A percentile compares a stretch with the other conserved stretches of the same genome.
phyloP scores from a whole-genome alignment of 371 early-diverging fungal genomes.

The Chytridium lagenaria region DNA sequence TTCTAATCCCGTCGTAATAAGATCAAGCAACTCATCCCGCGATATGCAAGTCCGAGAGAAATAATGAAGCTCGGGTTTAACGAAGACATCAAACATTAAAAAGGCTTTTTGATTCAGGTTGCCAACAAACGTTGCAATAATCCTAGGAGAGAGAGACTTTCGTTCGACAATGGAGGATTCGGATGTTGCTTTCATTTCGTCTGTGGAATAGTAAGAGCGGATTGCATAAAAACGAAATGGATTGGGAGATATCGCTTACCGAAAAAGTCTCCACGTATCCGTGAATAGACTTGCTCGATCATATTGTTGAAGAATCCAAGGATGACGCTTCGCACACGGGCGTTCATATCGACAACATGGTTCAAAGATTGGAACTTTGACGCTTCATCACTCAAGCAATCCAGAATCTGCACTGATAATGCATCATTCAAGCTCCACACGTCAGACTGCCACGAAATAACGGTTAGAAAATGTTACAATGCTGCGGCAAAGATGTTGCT shows the following conservation, averaged over 20 bases:
- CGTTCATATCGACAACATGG: slow-evolving; percentile 31
- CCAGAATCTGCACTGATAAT: slow-evolving; percentile 33
- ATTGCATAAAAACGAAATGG: not conserved
- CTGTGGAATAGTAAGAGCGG: not conserved
- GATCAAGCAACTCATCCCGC: slow-evolving; percentile 19
- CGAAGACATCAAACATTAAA: slow-evolving; percentile 22
- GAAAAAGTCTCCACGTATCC: slow-evolving; percentile 40
- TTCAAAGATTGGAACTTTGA: slow-evolving; percentile 30
- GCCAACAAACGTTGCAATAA: not conserved
- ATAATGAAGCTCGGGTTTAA: slow-evolving; percentile 17
- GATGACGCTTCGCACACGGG: slow-evolving; percentile 26
- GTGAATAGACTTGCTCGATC: slow-evolving; percentile 37
- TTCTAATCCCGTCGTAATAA: slow-evolving; percentile 29
- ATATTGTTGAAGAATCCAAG: slow-evolving; percentile 37
- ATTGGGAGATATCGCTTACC: too few species aligned
- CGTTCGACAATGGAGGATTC: slow-evolving; percentile 3
- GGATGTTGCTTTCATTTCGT: not conserved
- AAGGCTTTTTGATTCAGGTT: slow-evolving; percentile 22
- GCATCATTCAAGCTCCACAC: slow-evolving; percentile 30
- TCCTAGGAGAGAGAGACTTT: not conserved
- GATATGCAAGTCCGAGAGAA: not conserved
- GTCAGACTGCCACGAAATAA: slow-evolving; percentile 25
- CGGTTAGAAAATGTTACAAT: not conserved
- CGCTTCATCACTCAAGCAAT: slow-evolving; percentile 35
- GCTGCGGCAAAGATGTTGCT: too few species aligned